Conservation (phyloP, 768 basidiomycete species). For the Termitomyces sp. region DNA sequence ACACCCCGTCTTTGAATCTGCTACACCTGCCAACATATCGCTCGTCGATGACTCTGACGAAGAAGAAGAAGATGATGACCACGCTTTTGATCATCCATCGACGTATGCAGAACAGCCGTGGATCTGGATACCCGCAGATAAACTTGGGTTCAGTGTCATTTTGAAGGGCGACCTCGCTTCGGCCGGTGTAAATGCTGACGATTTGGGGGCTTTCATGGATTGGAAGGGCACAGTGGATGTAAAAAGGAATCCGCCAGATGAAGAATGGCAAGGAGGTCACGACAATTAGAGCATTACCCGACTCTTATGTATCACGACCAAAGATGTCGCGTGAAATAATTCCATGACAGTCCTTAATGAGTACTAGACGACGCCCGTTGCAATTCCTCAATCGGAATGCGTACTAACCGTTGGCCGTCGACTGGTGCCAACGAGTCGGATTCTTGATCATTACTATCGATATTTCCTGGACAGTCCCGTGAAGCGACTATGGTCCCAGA, state of each 20-base stretch:
- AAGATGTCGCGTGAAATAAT: background rate
- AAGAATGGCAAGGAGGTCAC: conserved; percentile 29
- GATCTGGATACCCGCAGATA: conserved; percentile 42
- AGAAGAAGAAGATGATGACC: conserved; percentile 26
- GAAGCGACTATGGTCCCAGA: conserved; percentile 38
- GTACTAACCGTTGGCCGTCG: conserved; percentile 60
- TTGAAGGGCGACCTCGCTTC: conserved; percentile 29
- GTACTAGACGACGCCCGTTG: conserved; percentile 25
- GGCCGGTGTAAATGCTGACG: conserved; percentile 36
- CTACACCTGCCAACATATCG: background rate
- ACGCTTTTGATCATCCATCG: conserved; percentile 44
- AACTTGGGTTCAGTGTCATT: conserved; percentile 33
- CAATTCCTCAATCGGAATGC: conserved; percentile 68
- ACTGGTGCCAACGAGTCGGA: conserved; percentile 4
- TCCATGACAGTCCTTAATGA: background rate
- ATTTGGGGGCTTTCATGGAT: conserved; percentile 39
- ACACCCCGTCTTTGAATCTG: background rate
- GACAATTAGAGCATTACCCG: background rate
- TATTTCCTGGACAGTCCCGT: conserved; percentile 27
- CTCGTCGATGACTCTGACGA: conserved; percentile 20
- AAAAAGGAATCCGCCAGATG: conserved; percentile 38
- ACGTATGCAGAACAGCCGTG: conserved; percentile 39
- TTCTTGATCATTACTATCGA: background rate
- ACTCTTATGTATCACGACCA: background rate
- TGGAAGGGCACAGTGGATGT: conserved; percentile 38